Conservation (phyloP, 305 asterid species). For the Withania somnifera region DNA sequence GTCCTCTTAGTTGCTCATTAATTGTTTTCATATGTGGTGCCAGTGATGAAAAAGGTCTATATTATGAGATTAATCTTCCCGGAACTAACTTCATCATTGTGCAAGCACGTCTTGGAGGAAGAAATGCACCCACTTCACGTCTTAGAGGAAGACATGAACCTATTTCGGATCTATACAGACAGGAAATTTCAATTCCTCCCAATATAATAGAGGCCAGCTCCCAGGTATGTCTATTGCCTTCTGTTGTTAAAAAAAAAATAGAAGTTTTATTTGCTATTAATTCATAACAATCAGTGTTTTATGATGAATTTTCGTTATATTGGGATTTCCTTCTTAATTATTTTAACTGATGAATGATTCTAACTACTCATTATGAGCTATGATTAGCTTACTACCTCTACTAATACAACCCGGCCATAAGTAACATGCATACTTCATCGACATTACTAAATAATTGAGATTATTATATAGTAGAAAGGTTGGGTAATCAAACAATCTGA, state of each 20-base stretch:
- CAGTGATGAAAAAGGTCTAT: slow-evolving; percentile 61
- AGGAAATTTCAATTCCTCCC: slow-evolving; percentile 42
- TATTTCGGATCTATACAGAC: slow-evolving; percentile 29
- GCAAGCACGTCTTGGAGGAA: slow-evolving; percentile 54
- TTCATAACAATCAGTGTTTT: not conserved
- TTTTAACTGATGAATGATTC: not conserved
- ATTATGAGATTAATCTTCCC: slow-evolving; percentile 56
- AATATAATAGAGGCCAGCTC: slow-evolving; percentile 23
- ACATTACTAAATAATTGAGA: not conserved
- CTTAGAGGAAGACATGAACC: slow-evolving; percentile 58
- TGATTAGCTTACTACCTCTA: not conserved
- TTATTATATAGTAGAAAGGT: not conserved
- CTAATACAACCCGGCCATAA: not conserved
- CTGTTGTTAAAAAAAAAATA: not conserved
- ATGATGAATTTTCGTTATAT: not conserved
- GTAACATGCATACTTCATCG: not conserved
- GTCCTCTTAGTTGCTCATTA: not conserved
- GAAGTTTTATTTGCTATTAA: not conserved
- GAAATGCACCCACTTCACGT: slow-evolving; percentile 19
- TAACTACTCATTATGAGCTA: not conserved
- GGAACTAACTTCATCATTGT: slow-evolving; percentile 44
- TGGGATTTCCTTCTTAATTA: not conserved
- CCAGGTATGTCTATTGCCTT: slow-evolving; percentile 15
- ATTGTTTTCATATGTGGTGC: not conserved
- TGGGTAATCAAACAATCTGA: not conserved